A percentile compares a stretch with the other conserved stretches of the same genome.
phyloP scores from a whole-genome alignment of 176 grass and related monocot genomes.

The Oropetium thomaeum region DNA sequence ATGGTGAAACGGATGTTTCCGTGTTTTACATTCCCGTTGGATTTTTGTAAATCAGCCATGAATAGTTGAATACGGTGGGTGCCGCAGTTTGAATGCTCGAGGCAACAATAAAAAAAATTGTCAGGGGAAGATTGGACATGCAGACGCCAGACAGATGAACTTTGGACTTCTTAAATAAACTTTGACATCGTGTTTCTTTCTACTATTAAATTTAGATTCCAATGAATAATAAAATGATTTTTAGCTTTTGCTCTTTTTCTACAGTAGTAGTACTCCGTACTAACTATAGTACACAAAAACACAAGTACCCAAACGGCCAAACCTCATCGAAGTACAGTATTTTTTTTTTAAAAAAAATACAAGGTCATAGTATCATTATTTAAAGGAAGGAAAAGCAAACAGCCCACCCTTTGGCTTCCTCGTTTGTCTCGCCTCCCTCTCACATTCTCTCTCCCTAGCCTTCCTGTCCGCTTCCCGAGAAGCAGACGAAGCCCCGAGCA shows the following conservation, averaged over 20 bases:
- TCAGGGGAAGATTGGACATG: not conserved
- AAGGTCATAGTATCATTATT: not conserved
- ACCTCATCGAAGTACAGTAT: not conserved
- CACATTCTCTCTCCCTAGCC: not conserved
- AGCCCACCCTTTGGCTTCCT: not conserved
- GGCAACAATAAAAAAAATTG: not conserved
- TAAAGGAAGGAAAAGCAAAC: not conserved
- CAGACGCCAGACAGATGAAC: not conserved
- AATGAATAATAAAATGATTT: not conserved
- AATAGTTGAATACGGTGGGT: not conserved
- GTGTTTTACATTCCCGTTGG: not conserved
- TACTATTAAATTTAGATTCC: not conserved
- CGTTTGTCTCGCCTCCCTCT: constrained; percentile 18
- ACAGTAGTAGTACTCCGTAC: no score
- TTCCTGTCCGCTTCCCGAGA: constrained; percentile 16
- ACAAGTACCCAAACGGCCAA: not conserved
- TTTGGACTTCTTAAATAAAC: not conserved
- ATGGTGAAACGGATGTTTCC: no score
- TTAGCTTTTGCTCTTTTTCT: not conserved
- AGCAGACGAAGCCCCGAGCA: constrained; percentile 12
- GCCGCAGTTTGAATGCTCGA: not conserved
- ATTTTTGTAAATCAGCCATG: not conserved
- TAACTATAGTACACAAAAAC: no score
- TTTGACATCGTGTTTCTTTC: not conserved
- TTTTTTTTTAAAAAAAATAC: not conserved